Evolutionary conservation across 2,329 filamentous ascomycete species (phyloP).

Genomic region (Celoporthe dispersa): DNA sequence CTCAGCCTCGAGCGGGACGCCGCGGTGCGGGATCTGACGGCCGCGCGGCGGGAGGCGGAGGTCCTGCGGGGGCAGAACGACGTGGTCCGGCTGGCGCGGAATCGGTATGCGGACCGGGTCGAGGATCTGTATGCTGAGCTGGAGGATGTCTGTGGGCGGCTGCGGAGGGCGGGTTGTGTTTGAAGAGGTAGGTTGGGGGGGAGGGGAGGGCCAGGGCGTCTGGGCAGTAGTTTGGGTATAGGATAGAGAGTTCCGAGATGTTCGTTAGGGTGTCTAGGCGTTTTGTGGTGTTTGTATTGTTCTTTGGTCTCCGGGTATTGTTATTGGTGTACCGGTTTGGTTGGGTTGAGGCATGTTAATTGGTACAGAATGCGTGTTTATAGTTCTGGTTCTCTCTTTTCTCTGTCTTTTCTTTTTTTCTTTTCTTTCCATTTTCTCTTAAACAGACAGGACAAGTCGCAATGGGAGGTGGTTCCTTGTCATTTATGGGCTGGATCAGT

Average conservation of each 20-base stretch:
- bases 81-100: not conserved
- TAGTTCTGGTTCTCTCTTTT: not conserved
- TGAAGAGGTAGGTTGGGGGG: not conserved
- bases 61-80: not conserved
- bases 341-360: not conserved
- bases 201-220: too few relatives aligned
- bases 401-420: not conserved
- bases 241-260: too few relatives aligned
- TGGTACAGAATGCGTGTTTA: not conserved
- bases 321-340: not conserved
- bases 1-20: conserved; percentile 65
- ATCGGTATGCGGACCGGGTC: conserved; percentile 2
- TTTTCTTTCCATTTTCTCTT: not conserved
- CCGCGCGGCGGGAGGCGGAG: not conserved
- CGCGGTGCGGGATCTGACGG: not conserved
- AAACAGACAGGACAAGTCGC: not conserved
- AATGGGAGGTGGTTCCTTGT: too few relatives aligned
- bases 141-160: not conserved
- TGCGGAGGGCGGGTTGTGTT: not conserved
- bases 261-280: too few relatives aligned
- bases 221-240: too few relatives aligned
- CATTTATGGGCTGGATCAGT: too few relatives aligned
- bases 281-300: not conserved
- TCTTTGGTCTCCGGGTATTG: not conserved
- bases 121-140: not conserved